A percentile compares a stretch with the other conserved stretches of the same genome.
Evolutionary conservation across 2,329 filamentous ascomycete genomes (phyloP).

Genomic region (Beauveria sp.): DNA sequence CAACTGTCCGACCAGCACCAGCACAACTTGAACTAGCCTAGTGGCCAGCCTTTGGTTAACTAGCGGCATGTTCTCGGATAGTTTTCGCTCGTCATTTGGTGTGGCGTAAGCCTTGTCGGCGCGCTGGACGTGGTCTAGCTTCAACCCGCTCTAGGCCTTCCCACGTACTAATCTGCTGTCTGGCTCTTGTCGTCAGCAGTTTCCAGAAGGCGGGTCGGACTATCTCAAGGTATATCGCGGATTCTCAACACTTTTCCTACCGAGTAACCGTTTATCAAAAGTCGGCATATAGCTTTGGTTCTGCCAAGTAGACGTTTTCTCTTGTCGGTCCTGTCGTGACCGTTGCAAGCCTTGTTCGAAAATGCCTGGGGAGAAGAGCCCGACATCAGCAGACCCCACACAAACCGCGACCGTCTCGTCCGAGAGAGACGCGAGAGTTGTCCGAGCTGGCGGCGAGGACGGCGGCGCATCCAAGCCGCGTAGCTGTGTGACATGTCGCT

Average conservation of each 20-base stretch:
- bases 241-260: not conserved
- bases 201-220: not conserved
- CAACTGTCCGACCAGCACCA: not conserved
- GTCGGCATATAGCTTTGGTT: not conserved
- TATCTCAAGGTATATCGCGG: not conserved
- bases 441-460: not conserved
- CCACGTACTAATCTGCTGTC: not conserved
- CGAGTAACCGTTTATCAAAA: too few relatives aligned
- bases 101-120: not conserved
- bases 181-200: not conserved
- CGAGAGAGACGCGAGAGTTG: conserved; percentile 15
- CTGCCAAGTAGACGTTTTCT: too few relatives aligned
- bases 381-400: not conserved
- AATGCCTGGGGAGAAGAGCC: not conserved
- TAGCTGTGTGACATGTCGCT: conserved; percentile 44
- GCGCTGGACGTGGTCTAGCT: not conserved
- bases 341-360: not conserved
- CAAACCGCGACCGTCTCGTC: conserved; percentile 7
- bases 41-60: not conserved
- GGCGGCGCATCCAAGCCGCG: conserved; percentile 26
- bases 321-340: not conserved
- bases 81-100: not conserved
- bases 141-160: not conserved
- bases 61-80: not conserved
- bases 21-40: not conserved